Percentiles rank a stretch among this genome's conserved stretches.
These are phyloP conservation scores for Ogataea chonburiensis DNA, from an alignment of 805 yeast genomes.

Conservation along the genomic window DNA sequence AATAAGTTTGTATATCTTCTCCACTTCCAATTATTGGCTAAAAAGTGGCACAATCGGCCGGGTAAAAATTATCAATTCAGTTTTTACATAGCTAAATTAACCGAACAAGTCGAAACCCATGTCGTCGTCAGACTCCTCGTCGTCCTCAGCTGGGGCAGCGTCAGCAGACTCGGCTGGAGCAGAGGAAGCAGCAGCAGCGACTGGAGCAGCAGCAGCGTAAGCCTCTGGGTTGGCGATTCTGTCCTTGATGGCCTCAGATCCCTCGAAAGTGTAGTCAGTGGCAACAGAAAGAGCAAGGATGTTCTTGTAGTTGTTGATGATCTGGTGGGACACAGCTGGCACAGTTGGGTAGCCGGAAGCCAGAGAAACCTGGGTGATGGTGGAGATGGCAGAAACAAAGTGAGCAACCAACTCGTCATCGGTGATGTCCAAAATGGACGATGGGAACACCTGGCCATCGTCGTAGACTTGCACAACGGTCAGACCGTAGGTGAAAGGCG, in stretches of 20 bases:
- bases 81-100: slow-evolving; percentile 50
- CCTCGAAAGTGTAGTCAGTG: slow-evolving; percentile 98
- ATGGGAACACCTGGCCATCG: slow-evolving; percentile 97
- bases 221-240: slow-evolving; percentile 99
- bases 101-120: slow-evolving; percentile 99
- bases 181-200: slow-evolving; percentile 76
- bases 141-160: slow-evolving; percentile 74
- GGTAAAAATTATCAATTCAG: slow-evolving; percentile 6
- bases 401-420: slow-evolving; percentile 92
- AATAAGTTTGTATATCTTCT: slow-evolving; percentile 9
- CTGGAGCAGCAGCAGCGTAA: slow-evolving; percentile 99
- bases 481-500: slow-evolving; percentile 99
- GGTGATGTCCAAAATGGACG: slow-evolving; percentile 95
- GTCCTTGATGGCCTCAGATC: slow-evolving; percentile 98
- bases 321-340: slow-evolving; percentile 98
- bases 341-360: slow-evolving; percentile 99
- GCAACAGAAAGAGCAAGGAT: slow-evolving; percentile 96
- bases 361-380: slow-evolving; percentile 94
- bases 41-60: slow-evolving; percentile 6
- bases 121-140: slow-evolving; percentile 66
- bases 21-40: slow-evolving; percentile 11
- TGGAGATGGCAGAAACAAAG: slow-evolving; percentile 88
- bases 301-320: slow-evolving; percentile 99
- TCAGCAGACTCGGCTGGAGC: slow-evolving; percentile 62
- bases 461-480: slow-evolving; percentile 95